Evolutionary conservation across 116 monocot species (phyloP).

Genomic region (Posidonia oceanica): DNA sequence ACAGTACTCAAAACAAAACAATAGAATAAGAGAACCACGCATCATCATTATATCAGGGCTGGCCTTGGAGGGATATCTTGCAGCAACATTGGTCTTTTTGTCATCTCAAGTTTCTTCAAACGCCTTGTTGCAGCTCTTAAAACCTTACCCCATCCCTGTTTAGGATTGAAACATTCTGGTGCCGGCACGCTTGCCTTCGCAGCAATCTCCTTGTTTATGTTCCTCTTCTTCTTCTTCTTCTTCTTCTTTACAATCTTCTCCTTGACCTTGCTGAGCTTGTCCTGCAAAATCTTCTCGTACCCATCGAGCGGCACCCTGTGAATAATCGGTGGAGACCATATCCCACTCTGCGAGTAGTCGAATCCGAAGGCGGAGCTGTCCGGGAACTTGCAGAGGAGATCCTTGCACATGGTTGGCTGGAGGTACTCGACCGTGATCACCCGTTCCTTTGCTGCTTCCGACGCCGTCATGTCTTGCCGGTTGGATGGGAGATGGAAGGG

Average conservation of each 20-base stretch:
- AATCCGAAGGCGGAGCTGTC: constrained; percentile 67
- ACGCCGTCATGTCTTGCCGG: background rate
- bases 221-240: background rate
- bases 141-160: background rate
- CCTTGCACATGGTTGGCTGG: constrained; percentile 55
- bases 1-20: too few species aligned
- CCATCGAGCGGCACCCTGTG: background rate
- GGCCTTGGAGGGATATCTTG: too few species aligned
- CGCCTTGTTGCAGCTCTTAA: too few species aligned
- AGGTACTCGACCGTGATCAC: constrained; percentile 82
- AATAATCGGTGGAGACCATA: constrained; percentile 73
- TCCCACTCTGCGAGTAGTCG: constrained; percentile 78
- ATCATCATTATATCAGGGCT: too few species aligned
- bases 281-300: constrained; percentile 1
- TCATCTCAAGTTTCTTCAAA: too few species aligned
- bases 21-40: too few species aligned
- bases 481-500: background rate
- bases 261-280: background rate
- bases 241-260: background rate
- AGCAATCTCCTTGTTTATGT: background rate
- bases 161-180: background rate
- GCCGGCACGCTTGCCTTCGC: background rate
- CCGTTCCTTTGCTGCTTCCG: constrained; percentile 19
- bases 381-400: constrained; percentile 77
- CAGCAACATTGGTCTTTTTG: too few species aligned